Conservation (phyloP, 352 stramenopile genomes). For the Phytophthora kernoviae region DNA sequence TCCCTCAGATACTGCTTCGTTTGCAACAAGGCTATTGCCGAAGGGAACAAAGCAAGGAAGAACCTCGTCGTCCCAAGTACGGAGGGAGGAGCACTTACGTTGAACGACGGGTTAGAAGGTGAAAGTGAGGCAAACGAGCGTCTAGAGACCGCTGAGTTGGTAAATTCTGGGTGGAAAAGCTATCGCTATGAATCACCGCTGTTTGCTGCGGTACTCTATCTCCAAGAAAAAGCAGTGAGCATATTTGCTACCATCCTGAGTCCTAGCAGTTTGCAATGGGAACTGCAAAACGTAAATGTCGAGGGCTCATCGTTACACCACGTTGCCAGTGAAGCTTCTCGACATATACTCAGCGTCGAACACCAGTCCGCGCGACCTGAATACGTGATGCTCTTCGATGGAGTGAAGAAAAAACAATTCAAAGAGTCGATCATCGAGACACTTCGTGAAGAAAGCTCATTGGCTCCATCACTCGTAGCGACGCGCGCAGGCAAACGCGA, state of each 20-base stretch:
- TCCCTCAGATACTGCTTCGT: constrained; percentile 13
- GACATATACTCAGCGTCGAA: constrained; percentile 39
- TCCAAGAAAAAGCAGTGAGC: constrained; percentile 49
- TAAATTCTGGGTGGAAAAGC: constrained; percentile 64
- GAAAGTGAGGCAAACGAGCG: constrained; percentile 5
- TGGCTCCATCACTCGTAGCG: constrained; percentile 55
- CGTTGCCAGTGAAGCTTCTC: constrained; percentile 45
- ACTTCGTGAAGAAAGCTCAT: constrained; percentile 68
- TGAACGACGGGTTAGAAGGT: background rate
- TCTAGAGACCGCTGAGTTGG: constrained; percentile 30
- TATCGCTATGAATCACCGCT: constrained; percentile 69
- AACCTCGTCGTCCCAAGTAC: constrained; percentile 27
- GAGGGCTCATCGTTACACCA: constrained; percentile 76
- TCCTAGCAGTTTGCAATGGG: constrained; percentile 47
- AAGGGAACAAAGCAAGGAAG: constrained; percentile 23
- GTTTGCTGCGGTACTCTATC: constrained; percentile 62
- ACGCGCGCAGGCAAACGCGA: constrained; percentile 39
- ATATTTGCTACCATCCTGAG: constrained; percentile 46
- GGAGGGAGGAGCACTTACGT: background rate
- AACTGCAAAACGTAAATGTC: constrained; percentile 66
- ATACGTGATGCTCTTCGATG: constrained; percentile 80
- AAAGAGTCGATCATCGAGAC: constrained; percentile 79
- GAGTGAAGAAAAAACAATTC: constrained; percentile 57
- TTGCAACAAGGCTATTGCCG: constrained; percentile 14
- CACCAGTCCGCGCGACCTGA: constrained; percentile 40